Evolutionary conservation across 495 filamentous ascomycete species (phyloP), one percentile per base, ranked within the genome.

Genomic region (Penicillium canariense): DNA sequence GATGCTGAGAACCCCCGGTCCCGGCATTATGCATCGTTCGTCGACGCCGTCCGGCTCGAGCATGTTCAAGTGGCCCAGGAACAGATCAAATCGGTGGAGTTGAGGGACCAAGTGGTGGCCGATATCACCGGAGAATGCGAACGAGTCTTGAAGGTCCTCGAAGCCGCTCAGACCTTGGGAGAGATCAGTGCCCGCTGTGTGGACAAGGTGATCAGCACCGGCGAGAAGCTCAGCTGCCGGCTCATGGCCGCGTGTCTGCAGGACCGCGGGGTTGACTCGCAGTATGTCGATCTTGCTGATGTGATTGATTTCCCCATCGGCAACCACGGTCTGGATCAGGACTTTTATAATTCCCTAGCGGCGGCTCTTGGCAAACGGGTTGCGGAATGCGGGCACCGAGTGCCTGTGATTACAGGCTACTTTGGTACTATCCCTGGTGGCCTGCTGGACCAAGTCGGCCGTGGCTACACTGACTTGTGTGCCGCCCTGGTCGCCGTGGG

Each of bases 381-480:
- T 34, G 62, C 73, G 26, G 80, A 81, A 2, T 93, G 87, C 63
- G 84, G 81, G 27, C 82, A 86, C 54, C 77, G 80, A 48, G 83
- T 92, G 10, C 89, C 90, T 0, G 86, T 91, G 14, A 74, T 94
- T 15, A 93, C 89, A 9, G 90, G 91, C 3, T 96, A 89, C 72
- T 96, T 96, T 60, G 91, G 91, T 18, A 84, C 82, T n/a, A 85
- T 95, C 15, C 88, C 90, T 0, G 88, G 88, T 9, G 87, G 88
- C 36, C 69, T 95, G 52, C 78, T 95, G 51, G 81, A 89, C 51
- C 84, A 87, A 38, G 81, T 95, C 55, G 91, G 91, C 18, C 84
- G 91, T 55, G 91, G 91, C 5, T 96, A 96, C 63, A 94, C 90
- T 0, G 91, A 96, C 71, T 80, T 96, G 31, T 95, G 91, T 61